Evolutionary conservation across 169 alveolate genomes (phyloP), one percentile per base, ranked within the genome.

Genomic region (Eimeria necatrix): DNA sequence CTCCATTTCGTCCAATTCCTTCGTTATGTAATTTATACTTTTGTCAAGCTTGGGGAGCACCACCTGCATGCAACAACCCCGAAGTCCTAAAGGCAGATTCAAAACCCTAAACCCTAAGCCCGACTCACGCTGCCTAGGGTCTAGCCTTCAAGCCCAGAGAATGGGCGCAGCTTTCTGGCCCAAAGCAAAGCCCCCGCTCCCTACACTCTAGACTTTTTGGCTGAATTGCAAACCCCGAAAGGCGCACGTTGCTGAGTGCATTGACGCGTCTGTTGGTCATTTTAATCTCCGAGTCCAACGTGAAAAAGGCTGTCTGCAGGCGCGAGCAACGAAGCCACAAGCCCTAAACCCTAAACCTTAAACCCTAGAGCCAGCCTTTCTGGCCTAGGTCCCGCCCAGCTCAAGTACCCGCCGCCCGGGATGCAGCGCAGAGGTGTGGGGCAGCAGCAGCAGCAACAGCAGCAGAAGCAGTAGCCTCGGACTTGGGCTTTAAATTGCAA

Each of bases 211-310:
- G n/a, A 81, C 71, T 26, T 20, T 20, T 9, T 32, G 3, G 41
- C 41, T 32, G 22, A 26, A 16, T 16, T 16, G 49, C 16, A 26
- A 26, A 24, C 41, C 41, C 41, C 41, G 4, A 90, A 0, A 16
- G 5, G 53, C 96, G 4, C 78, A 98, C 97, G 89, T 98, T 97
- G 95, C 98, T 99, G 52, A 98, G 97, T 61, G 99, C 99, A 96
- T 98, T 98, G 48, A 98, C 99, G 95, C 99, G 98, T 93, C 99
- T 95, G 95, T 98, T 98, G 26, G 99, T 98, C 96, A 98, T 98
- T 96, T 98, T 98, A 93, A 98, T 98, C 56, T 98, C 99, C 96
- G 98, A 98, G 96, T 98, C 99, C 84, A 98, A 93, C 41, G 99
- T 98, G 74, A 98, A 96, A 96, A 98, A 98, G 93, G 98, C 97